A percentile compares a stretch with the other conserved stretches of the same genome.
Conservation (phyloP, 352 stramenopile species). For the Pythium periplocum region DNA sequence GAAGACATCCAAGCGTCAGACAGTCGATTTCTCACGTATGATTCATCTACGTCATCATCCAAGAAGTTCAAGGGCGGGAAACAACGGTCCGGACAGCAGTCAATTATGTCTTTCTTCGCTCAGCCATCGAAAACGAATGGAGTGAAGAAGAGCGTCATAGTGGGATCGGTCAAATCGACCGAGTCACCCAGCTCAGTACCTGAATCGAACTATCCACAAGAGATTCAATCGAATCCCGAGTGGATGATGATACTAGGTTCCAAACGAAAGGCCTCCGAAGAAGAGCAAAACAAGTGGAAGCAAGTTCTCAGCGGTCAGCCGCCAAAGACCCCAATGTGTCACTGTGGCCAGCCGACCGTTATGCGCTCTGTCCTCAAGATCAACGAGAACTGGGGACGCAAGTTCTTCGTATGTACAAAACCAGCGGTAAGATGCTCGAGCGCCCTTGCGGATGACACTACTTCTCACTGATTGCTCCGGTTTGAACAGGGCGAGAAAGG, state of each 20-base stretch:
- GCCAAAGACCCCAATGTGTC: conserved; percentile 53
- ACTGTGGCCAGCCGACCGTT: conserved; percentile 64
- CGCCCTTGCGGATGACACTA: not conserved
- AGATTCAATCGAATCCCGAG: not conserved
- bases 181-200: no score
- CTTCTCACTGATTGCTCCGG: not conserved
- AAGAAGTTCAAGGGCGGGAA: conserved; percentile 9
- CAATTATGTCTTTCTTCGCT: conserved; percentile 52
- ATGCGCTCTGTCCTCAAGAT: conserved; percentile 70
- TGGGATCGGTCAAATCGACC: no score
- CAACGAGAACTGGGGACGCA: conserved; percentile 78
- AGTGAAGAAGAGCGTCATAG: not conserved
- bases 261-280: conserved; percentile 26
- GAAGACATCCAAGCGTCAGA: not conserved
- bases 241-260: conserved; percentile 18
- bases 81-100: conserved; percentile 24
- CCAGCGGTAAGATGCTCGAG: conserved; percentile 35
- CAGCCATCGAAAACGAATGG: not conserved
- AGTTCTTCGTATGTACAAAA: conserved; percentile 86
- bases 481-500: conserved; percentile 60
- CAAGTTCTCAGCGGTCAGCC: conserved; percentile 59
- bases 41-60: not conserved
- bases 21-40: not conserved
- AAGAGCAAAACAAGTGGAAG: conserved; percentile 48
- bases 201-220: conserved; percentile 1